Evolutionary conservation across 1,284 basidiomycete species (phyloP).

Genomic region (Stereum hirsutum): DNA sequence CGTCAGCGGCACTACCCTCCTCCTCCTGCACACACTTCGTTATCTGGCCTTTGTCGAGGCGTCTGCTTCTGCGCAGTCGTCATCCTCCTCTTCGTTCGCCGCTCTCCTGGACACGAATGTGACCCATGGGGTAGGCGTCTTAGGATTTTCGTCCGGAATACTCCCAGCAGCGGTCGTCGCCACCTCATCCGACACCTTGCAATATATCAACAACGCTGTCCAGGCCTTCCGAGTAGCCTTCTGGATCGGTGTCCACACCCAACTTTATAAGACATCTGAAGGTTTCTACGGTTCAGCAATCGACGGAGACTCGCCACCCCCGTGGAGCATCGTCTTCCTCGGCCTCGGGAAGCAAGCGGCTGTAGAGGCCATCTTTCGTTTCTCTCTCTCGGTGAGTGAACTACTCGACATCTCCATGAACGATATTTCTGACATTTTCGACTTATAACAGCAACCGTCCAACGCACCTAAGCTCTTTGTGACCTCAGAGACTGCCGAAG

Average conservation of each 20-base stretch:
- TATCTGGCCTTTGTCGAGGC: conserved; percentile 32
- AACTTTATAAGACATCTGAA: too few species aligned
- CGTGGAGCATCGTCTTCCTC: conserved; percentile 46
- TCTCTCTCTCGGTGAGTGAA: too few species aligned
- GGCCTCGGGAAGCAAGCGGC: conserved; percentile 27
- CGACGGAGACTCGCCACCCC: conserved; percentile 19
- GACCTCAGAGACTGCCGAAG: conserved; percentile 38
- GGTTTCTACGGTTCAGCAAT: too few species aligned
- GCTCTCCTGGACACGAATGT: conserved; percentile 25
- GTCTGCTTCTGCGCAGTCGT: not conserved
- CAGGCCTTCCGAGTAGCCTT: conserved; percentile 45
- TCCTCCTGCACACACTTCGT: conserved; percentile 42
- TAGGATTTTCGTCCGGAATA: conserved; percentile 57
- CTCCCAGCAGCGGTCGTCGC: conserved; percentile 46
- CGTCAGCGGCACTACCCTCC: conserved; percentile 38
- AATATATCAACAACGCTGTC: conserved; percentile 35
- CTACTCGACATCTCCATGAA: too few species aligned
- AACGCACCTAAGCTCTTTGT: conserved; percentile 28
- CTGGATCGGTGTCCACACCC: conserved; percentile 50
- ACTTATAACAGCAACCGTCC: conserved; percentile 10
- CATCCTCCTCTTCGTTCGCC: conserved; percentile 21
- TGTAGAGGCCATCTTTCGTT: conserved; percentile 25
- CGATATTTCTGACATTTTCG: conserved; percentile 1
- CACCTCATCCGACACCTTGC: conserved; percentile 29
- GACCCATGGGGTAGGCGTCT: conserved; percentile 27